These are phyloP conservation scores for Xeromyces bisporus DNA, from an alignment of 495 filamentous ascomycete species.

Conservation along the genomic window DNA sequence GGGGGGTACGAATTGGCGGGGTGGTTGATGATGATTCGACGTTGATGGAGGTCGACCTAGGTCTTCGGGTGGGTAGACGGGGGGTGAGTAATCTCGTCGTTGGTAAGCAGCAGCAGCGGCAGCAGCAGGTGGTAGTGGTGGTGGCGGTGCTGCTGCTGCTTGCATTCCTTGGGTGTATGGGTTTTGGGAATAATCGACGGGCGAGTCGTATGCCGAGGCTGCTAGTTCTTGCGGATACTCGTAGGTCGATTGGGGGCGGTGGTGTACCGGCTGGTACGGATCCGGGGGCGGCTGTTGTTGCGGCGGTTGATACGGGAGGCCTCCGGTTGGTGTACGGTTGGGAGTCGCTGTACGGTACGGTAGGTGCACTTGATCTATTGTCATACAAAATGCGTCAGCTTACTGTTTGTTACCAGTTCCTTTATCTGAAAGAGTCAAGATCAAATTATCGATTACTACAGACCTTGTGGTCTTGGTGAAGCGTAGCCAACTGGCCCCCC, in stretches of 20 bases:
- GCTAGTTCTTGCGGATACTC: slow-evolving; percentile 69
- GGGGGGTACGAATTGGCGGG: slow-evolving; percentile 24
- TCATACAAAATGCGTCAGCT: slow-evolving; percentile 2
- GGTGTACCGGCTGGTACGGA: slow-evolving; percentile 25
- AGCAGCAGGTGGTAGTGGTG: no score
- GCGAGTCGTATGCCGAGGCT: slow-evolving; percentile 71
- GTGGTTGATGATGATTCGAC: slow-evolving; percentile 14
- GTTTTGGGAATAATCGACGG: slow-evolving; percentile 31
- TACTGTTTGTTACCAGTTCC: neutral
- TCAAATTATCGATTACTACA: no score
- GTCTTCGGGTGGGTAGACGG: slow-evolving; percentile 43
- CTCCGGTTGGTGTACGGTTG: slow-evolving; percentile 19
- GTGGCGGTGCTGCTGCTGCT: no score
- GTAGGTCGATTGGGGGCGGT: slow-evolving; percentile 55
- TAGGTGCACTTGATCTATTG: slow-evolving; percentile 19
- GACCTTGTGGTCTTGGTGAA: slow-evolving; percentile 37
- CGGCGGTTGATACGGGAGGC: slow-evolving; percentile 14
- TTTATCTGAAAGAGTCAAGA: no score
- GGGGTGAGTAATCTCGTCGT: slow-evolving; percentile 37
- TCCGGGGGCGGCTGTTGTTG: slow-evolving; percentile 24
- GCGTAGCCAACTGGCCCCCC: slow-evolving; percentile 33
- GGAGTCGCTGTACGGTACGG: slow-evolving; percentile 25
- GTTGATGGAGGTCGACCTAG: slow-evolving; percentile 16
- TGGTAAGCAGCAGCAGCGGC: slow-evolving; percentile 26
- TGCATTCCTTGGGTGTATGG: slow-evolving; percentile 29